A percentile compares a stretch with the other conserved stretches of the same genome.
These are phyloP conservation scores for Zymoseptoria passerinii DNA, from an alignment of 2,329 filamentous ascomycete species.

Conservation along the genomic window DNA sequence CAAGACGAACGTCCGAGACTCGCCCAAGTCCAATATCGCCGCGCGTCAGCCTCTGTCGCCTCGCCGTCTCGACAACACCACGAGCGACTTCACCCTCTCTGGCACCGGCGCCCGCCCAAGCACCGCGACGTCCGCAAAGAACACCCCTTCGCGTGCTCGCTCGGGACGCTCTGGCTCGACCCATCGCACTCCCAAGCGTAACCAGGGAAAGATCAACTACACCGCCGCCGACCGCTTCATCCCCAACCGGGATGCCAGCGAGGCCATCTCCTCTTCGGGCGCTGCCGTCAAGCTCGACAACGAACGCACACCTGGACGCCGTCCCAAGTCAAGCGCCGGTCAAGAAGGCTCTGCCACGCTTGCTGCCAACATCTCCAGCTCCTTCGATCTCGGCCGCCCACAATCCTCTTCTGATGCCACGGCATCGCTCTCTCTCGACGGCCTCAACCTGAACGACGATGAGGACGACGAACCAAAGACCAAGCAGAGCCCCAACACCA, in stretches of 20 bases:
- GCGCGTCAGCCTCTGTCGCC: conserved; percentile 59
- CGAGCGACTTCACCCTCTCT: conserved; percentile 85
- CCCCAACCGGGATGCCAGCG: conserved; percentile 83
- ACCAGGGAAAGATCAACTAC: conserved; percentile 60
- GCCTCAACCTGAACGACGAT: conserved; percentile 67
- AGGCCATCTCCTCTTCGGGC: conserved; percentile 62
- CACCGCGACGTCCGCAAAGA: conserved; percentile 36
- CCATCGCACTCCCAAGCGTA: conserved; percentile 33
- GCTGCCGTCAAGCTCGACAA: conserved; percentile 75
- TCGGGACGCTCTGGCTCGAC: conserved; percentile 34
- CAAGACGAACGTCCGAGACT: conserved; percentile 66
- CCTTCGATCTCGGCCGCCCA: conserved; percentile 54
- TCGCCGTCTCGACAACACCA: conserved; percentile 78
- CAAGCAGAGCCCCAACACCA: conserved; percentile 75
- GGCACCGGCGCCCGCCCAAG: conserved; percentile 57
- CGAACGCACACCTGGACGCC: conserved; percentile 53
- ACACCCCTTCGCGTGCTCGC: conserved; percentile 35
- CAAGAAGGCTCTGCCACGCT: conserved; percentile 66
- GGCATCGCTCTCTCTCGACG: conserved; percentile 65
- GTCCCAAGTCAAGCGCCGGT: conserved; percentile 60
- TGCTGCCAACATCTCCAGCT: conserved; percentile 58
- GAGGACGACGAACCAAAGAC: conserved; percentile 53
- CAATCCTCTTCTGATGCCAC: conserved; percentile 49
- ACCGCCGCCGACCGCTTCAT: conserved; percentile 78
- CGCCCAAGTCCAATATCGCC: conserved; percentile 94